phyloP scores from a whole-genome alignment of 306 rosid species.

The Vigna angularis region DNA sequence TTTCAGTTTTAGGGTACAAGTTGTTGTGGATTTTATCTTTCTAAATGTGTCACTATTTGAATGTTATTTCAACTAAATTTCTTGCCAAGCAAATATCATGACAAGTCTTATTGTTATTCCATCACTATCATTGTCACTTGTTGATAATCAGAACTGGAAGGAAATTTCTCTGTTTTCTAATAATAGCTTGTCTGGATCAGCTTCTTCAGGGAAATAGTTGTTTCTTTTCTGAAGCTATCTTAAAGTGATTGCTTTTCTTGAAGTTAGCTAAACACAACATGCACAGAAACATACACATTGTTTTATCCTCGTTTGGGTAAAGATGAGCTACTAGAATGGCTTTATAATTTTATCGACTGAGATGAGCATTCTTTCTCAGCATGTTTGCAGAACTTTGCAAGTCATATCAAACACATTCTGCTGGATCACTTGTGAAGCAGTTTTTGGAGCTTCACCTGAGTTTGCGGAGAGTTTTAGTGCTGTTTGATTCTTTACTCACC shows the following conservation, averaged over 20 bases:
- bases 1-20: not conserved
- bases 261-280: not conserved
- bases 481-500: slow-evolving; percentile 52
- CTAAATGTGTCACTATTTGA: not conserved
- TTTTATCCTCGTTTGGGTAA: not conserved
- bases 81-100: not conserved
- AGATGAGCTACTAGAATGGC: not conserved
- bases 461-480: slow-evolving; percentile 48
- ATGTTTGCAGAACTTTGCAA: slow-evolving; percentile 61
- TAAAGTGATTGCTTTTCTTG: not conserved
- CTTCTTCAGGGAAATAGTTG: not conserved
- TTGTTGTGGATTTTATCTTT: not conserved
- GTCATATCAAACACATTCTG: slow-evolving; percentile 52
- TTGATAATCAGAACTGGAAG: slow-evolving; percentile 9
- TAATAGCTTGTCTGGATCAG: not conserved
- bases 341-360: slow-evolving; percentile 4
- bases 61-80: slow-evolving; percentile 7
- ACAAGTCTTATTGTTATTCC: not conserved
- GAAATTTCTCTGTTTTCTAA: not conserved
- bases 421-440: slow-evolving; percentile 63
- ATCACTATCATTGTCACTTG: not conserved
- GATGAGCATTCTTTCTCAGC: slow-evolving; percentile 50
- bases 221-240: not conserved
- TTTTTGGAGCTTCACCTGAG: slow-evolving; percentile 66
- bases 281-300: not conserved